Percentiles rank a stretch among this genome's conserved stretches.
Evolutionary conservation across 2,329 filamentous ascomycete species (phyloP).

Genomic region (Aspergillus sp.): DNA sequence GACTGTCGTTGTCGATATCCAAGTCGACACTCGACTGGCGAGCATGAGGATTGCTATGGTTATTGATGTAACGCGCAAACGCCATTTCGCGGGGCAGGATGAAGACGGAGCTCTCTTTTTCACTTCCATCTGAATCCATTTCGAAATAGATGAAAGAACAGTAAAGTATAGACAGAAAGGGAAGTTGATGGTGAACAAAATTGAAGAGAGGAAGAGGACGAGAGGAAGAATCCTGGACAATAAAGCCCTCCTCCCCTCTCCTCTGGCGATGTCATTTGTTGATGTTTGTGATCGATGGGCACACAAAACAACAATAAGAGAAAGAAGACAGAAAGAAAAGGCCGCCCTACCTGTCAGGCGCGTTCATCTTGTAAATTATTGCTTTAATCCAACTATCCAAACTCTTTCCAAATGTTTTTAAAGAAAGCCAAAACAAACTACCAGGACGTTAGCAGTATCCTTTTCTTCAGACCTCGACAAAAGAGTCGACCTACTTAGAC

Average conservation of each 20-base stretch:
- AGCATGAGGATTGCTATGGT: constrained; percentile 6
- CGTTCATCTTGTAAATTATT: constrained; percentile 41
- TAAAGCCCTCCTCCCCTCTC: neutral
- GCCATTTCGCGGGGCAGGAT: constrained; percentile 13
- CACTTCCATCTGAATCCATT: constrained; percentile 1
- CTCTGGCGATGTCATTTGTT: neutral
- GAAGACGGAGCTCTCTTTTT: constrained; percentile 6
- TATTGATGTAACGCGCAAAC: constrained; percentile 11
- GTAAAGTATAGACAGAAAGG: neutral
- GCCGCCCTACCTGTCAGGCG: constrained; percentile 34
- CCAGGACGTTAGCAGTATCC: neutral
- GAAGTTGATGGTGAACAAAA: neutral
- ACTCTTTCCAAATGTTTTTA: neutral
- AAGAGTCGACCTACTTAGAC: neutral
- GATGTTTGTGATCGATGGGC: neutral
- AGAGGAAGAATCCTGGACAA: neutral
- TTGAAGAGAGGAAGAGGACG: constrained; percentile 1
- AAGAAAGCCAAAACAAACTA: neutral
- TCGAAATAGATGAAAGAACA: neutral
- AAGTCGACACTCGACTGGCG: constrained; percentile 16
- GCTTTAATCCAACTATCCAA: neutral
- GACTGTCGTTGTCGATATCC: constrained; percentile 12
- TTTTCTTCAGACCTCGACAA: neutral
- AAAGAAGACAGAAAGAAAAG: constrained; percentile 1
- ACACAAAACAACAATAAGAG: neutral